Percentiles rank a stretch among this genome's conserved stretches.
Conservation (phyloP, 441 rosid genomes). For the Croton laevigatus region DNA sequence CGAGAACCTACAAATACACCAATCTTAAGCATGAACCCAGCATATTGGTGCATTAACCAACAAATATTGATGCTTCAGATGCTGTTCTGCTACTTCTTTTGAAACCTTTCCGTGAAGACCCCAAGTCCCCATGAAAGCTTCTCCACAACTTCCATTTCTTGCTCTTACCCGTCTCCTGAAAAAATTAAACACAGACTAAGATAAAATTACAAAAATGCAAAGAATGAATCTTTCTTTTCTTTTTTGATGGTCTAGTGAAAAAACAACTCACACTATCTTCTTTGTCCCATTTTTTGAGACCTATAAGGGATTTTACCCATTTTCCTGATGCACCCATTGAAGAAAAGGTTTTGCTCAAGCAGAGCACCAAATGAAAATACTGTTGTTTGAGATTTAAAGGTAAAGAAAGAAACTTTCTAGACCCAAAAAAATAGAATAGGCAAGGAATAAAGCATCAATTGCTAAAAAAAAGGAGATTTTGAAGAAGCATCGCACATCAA, state of each 20-base stretch:
- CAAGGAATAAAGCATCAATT: no score
- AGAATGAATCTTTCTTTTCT: neutral
- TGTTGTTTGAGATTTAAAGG: neutral
- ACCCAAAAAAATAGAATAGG: neutral
- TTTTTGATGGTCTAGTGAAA: neutral
- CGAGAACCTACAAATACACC: no score
- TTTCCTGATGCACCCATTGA: conserved; percentile 83
- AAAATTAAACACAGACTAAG: no score
- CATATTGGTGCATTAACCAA: no score
- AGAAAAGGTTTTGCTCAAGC: neutral
- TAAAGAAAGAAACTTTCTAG: conserved; percentile 10
- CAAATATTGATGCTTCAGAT: conserved; percentile 39
- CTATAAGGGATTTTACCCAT: conserved; percentile 83
- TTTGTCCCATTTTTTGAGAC: conserved; percentile 63
- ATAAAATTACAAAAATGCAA: no score
- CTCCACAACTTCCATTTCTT: conserved; percentile 92
- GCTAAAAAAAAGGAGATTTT: no score
- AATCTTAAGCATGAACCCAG: no score
- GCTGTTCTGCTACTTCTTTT: conserved; percentile 52
- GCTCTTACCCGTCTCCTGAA: conserved; percentile 44
- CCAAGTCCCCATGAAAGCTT: conserved; percentile 59
- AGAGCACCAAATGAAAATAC: neutral
- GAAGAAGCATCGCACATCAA: no score
- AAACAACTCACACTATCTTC: conserved; percentile 50
- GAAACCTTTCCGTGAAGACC: conserved; percentile 53